These are phyloP conservation scores for Leucosporidium scottii DNA, from an alignment of 768 basidiomycete species.

Conservation along the genomic window DNA sequence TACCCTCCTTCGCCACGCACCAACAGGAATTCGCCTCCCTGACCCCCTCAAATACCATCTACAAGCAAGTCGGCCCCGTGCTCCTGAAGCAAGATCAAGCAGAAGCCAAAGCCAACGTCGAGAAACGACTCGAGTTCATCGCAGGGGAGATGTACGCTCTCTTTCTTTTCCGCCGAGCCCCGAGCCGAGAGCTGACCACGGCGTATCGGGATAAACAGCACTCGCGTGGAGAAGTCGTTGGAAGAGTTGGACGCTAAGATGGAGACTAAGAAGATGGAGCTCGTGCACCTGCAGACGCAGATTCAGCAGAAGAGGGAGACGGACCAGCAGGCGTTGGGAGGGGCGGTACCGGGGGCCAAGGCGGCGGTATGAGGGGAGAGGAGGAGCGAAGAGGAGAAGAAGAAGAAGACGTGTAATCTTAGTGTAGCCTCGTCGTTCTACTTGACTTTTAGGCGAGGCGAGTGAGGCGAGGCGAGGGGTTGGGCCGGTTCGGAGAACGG, in stretches of 20 bases:
- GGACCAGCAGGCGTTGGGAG: background rate
- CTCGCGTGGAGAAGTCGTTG: conserved; percentile 72
- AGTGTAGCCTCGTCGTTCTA: too few relatives aligned
- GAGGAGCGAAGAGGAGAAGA: too few relatives aligned
- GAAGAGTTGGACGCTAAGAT: conserved; percentile 68
- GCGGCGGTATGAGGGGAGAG: too few relatives aligned
- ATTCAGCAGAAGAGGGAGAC: conserved; percentile 17
- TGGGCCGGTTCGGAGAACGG: too few relatives aligned
- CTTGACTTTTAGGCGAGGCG: too few relatives aligned
- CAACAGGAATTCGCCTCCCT: conserved; percentile 71
- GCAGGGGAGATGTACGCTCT: conserved; percentile 68
- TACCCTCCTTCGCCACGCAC: too few relatives aligned
- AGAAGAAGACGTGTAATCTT: too few relatives aligned
- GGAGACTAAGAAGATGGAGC: conserved; percentile 71
- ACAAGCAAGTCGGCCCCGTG: conserved; percentile 85
- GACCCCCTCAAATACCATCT: conserved; percentile 69
- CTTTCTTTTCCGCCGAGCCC: background rate
- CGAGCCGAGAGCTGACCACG: background rate
- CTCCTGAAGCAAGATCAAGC: conserved; percentile 79
- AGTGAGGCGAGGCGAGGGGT: too few relatives aligned
- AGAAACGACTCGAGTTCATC: conserved; percentile 85
- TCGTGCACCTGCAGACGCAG: conserved; percentile 28
- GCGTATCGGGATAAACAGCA: conserved; percentile 45
- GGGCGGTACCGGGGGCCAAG: too few relatives aligned
- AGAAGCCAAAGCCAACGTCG: conserved; percentile 80